phyloP scores from a whole-genome alignment of 805 yeast genomes.

The Cyberlindnera japonica region DNA sequence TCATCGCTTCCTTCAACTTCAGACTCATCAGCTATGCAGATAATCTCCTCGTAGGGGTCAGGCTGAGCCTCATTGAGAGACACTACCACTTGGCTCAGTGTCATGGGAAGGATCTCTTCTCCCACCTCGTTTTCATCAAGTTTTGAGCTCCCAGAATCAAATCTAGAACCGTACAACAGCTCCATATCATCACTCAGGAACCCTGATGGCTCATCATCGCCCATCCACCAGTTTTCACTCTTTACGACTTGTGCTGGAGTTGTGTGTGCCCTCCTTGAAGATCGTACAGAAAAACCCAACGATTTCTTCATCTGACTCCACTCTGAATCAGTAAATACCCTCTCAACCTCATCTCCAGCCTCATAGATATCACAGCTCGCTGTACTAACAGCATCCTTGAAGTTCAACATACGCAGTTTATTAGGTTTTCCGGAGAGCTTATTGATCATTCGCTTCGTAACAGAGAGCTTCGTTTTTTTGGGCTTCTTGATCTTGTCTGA shows the following conservation, averaged over 20 bases:
- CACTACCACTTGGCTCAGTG: conserved; percentile 6
- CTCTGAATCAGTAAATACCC: conserved; percentile 8
- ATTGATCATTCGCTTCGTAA: conserved; percentile 13
- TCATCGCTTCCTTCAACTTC: conserved; percentile 6
- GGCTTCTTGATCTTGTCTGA: neutral
- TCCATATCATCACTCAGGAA: neutral
- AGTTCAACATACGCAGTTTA: conserved; percentile 8
- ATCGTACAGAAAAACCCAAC: neutral
- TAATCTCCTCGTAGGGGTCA: neutral
- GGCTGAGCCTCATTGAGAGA: neutral
- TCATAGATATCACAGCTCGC: neutral
- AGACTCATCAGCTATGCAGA: neutral
- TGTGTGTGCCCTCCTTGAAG: neutral
- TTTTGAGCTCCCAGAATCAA: too few species aligned
- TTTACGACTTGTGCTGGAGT: neutral
- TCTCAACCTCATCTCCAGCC: neutral
- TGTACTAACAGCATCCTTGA: neutral
- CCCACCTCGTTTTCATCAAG: too few species aligned
- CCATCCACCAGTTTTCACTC: conserved; percentile 8
- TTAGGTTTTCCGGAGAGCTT: conserved; percentile 17
- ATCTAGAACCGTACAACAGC: neutral
- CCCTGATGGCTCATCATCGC: conserved; percentile 7
- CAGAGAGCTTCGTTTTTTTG: conserved; percentile 1
- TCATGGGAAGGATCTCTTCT: conserved; percentile 4
- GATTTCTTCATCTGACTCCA: conserved; percentile 2